Conservation (phyloP, 148 eudicot genomes). For the Fagopyrum tataricum region DNA sequence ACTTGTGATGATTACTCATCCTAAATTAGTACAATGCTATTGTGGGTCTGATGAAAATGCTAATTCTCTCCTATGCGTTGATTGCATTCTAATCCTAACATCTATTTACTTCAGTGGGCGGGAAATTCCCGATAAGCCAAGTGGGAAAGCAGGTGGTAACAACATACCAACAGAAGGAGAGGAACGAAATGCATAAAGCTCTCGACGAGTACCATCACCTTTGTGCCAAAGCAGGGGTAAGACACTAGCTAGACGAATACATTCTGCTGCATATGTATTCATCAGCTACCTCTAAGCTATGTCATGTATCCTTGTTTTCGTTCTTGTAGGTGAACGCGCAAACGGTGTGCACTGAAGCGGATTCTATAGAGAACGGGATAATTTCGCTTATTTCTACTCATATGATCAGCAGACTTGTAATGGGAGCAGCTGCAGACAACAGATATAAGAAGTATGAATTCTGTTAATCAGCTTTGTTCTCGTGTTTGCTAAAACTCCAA, state of each 20-base stretch:
- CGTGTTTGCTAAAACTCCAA: too few species aligned
- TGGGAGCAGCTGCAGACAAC: constrained; percentile 80
- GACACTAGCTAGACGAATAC: too few species aligned
- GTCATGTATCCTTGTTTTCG: background rate
- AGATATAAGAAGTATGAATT: constrained; percentile 46
- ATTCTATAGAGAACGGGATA: constrained; percentile 74
- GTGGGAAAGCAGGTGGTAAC: constrained; percentile 39
- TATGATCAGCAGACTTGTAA: constrained; percentile 62
- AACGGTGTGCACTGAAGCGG: constrained; percentile 38
- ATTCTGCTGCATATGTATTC: too few species aligned
- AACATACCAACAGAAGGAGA: constrained; percentile 47
- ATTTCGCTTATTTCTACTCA: constrained; percentile 54
- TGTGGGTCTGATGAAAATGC: too few species aligned
- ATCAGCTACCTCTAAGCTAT: too few species aligned
- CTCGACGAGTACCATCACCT: constrained; percentile 37
- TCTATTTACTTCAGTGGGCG: constrained; percentile 14
- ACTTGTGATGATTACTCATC: too few species aligned
- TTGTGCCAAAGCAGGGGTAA: constrained; percentile 65
- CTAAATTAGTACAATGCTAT: too few species aligned
- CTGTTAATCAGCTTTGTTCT: background rate
- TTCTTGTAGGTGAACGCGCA: constrained; percentile 43
- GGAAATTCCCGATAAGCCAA: background rate
- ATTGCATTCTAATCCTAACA: too few species aligned
- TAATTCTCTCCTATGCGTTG: too few species aligned
- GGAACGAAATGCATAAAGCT: constrained; percentile 33